A percentile compares a stretch with the other conserved stretches of the same genome.
phyloP scores from a whole-genome alignment of 164 flowering plant species.

The Vitis riparia region DNA sequence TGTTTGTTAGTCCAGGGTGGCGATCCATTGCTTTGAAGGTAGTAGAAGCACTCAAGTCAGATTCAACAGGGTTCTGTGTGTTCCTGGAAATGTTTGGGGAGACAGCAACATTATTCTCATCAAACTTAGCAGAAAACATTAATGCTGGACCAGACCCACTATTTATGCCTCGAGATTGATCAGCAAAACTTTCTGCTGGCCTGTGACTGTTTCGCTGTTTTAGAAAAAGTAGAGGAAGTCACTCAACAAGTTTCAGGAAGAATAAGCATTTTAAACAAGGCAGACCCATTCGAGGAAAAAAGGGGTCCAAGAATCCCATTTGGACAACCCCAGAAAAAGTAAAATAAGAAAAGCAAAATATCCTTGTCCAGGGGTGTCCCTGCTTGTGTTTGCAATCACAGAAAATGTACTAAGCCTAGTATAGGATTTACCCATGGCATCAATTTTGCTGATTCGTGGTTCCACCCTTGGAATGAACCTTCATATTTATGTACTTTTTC shows the following conservation, averaged over 20 bases:
- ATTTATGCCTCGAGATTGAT: slow-evolving; percentile 23
- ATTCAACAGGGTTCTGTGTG: slow-evolving; percentile 21
- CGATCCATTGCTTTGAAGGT: slow-evolving; percentile 27
- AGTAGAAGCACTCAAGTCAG: slow-evolving; percentile 20
- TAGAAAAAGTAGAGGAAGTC: neutral
- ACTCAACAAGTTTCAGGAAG: neutral
- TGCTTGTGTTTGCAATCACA: too few relatives aligned
- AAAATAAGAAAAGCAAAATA: too few relatives aligned
- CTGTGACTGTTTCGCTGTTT: slow-evolving; percentile 30
- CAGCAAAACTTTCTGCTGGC: slow-evolving; percentile 23
- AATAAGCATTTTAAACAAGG: too few relatives aligned
- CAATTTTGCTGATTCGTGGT: slow-evolving; percentile 27
- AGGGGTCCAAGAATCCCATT: too few relatives aligned
- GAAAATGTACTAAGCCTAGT: neutral
- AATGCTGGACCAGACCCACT: slow-evolving; percentile 22
- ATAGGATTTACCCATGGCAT: slow-evolving; percentile 31
- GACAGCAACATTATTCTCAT: slow-evolving; percentile 23
- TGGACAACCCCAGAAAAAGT: too few relatives aligned
- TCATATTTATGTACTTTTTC: slow-evolving; percentile 46
- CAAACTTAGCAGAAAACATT: slow-evolving; percentile 24
- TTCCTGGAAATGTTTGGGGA: slow-evolving; percentile 22
- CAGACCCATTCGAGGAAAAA: too few relatives aligned
- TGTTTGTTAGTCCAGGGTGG: slow-evolving; percentile 20
- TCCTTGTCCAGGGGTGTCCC: too few relatives aligned
- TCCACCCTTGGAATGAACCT: slow-evolving; percentile 37